Evolutionary conservation across 2,329 filamentous ascomycete species (phyloP), one percentile per base, ranked within the genome.

Genomic region (Xylaria polymorpha): DNA sequence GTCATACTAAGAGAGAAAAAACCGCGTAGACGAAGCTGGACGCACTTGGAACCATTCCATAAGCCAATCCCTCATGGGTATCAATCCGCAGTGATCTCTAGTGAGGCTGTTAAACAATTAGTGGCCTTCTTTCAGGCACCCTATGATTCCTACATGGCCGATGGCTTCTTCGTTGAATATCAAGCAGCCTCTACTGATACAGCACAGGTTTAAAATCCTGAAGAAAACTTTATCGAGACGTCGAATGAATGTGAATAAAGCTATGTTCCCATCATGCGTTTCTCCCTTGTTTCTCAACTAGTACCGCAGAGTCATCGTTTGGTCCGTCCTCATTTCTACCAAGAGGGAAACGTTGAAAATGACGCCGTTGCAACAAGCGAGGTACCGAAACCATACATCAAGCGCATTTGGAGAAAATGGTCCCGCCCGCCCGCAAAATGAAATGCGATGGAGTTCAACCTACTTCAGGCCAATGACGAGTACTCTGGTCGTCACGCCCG

Each of bases 131-230:
- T 59, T 14, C 18, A 43, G 59, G 32, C 29, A 51, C 37, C 56
- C 62, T 39, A 32, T 58, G 55, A 39, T 60, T 70, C 64, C 64
- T 63, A 65, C 39, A 61, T 69, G 32, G 56, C 57, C 68, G 63
- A 73, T 39, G 41, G 50, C 55, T 53, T 56, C 22, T 41, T 53
- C 29, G 41, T 61, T 64, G 62, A 50, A 41, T 51, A 61, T 61
- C 61, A 51, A 63, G 70, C 57, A 65, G 48, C 62, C 66, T 66
- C 51, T 68, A 73, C 43, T 68, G 69, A 71, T 69, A 71, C 68
- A 72, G 69, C 63, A 69, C 65, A 72, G 67, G 58, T 46, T 51
- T 51, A 68, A 70, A 74, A 76, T 75, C 73, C 70, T 71, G 66
- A 72, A 67, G 61, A 71, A 73, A 63, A 62, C 48, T 20, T n/a